Evolutionary conservation across 257 asterid species (phyloP).

Genomic region (Sherardia arvensis): DNA sequence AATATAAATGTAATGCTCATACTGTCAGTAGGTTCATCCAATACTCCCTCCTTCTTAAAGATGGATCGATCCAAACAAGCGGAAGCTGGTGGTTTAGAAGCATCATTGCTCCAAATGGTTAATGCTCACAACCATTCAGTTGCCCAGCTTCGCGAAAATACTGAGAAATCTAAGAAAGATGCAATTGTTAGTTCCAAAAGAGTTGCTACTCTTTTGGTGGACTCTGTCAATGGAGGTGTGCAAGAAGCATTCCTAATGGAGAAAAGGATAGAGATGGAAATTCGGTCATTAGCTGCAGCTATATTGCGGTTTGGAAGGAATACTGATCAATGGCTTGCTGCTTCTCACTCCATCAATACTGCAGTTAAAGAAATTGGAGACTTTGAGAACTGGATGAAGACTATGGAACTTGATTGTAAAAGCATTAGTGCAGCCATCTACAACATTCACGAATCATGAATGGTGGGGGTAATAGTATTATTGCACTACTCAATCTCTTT

Average conservation of each 20-base stretch:
- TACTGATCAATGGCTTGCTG: slow-evolving; percentile 86
- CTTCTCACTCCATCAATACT: slow-evolving; percentile 68
- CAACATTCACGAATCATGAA: slow-evolving; percentile 69
- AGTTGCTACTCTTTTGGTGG: slow-evolving; percentile 64
- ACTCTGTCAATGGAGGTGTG: slow-evolving; percentile 66
- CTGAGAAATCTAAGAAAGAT: slow-evolving; percentile 73
- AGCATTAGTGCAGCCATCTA: slow-evolving; percentile 75
- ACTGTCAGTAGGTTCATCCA: neutral
- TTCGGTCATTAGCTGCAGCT: slow-evolving; percentile 48
- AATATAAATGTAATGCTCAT: neutral
- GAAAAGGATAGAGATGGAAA: slow-evolving; percentile 77
- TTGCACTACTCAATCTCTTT: neutral
- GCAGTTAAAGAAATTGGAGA: slow-evolving; percentile 98
- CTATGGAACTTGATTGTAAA: slow-evolving; percentile 91
- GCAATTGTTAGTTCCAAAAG: slow-evolving; percentile 44
- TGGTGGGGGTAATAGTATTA: slow-evolving; percentile 13
- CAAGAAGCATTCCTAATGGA: slow-evolving; percentile 66
- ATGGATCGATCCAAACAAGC: slow-evolving; percentile 62
- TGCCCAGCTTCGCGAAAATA: slow-evolving; percentile 44
- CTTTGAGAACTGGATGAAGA: slow-evolving; percentile 99
- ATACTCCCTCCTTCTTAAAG: neutral
- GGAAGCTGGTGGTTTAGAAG: slow-evolving; percentile 57
- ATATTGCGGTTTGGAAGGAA: slow-evolving; percentile 58
- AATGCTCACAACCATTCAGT: slow-evolving; percentile 50
- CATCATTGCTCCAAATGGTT: slow-evolving; percentile 59